phyloP scores from a whole-genome alignment of 2,329 filamentous ascomycete genomes.

The Paraphoma sp. region DNA sequence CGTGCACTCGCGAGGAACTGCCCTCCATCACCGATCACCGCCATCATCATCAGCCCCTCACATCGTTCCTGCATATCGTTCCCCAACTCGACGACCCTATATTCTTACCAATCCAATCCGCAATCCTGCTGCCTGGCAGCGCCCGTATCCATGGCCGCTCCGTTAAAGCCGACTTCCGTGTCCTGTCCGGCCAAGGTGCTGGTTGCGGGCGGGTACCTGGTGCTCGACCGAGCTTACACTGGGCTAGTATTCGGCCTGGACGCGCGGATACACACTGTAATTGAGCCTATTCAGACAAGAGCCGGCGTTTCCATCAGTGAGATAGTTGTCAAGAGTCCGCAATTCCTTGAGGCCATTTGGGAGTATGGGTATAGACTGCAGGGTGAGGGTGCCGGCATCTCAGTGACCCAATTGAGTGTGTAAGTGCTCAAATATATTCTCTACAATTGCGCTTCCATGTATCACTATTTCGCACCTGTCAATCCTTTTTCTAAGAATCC shows the following conservation, averaged over 20 bases:
- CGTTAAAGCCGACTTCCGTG: constrained; percentile 54
- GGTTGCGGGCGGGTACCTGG: constrained; percentile 91
- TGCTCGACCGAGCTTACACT: constrained; percentile 86
- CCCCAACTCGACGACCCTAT: constrained; percentile 17
- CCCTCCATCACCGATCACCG: constrained; percentile 20
- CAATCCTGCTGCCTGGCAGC: constrained; percentile 24
- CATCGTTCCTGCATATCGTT: constrained; percentile 22
- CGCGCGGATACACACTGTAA: constrained; percentile 67
- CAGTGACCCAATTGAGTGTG: constrained; percentile 79
- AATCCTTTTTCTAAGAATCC: not conserved
- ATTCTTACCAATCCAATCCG: constrained; percentile 17
- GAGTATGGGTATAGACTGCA: constrained; percentile 79
- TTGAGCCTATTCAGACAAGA: constrained; percentile 63
- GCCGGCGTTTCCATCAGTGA: constrained; percentile 69
- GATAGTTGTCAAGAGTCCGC: constrained; percentile 88
- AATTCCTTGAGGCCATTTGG: constrained; percentile 89
- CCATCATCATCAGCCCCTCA: constrained; percentile 19
- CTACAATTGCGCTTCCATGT: not conserved
- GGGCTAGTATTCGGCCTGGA: constrained; percentile 72
- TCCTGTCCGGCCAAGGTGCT: constrained; percentile 97
- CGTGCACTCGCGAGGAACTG: constrained; percentile 20
- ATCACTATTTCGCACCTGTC: not conserved
- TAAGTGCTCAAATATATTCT: constrained; percentile 57
- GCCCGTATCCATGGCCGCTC: constrained; percentile 16
- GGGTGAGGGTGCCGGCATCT: constrained; percentile 77